phyloP scores from a whole-genome alignment of 2,329 filamentous ascomycete genomes.

The Lachnellula cervina region DNA sequence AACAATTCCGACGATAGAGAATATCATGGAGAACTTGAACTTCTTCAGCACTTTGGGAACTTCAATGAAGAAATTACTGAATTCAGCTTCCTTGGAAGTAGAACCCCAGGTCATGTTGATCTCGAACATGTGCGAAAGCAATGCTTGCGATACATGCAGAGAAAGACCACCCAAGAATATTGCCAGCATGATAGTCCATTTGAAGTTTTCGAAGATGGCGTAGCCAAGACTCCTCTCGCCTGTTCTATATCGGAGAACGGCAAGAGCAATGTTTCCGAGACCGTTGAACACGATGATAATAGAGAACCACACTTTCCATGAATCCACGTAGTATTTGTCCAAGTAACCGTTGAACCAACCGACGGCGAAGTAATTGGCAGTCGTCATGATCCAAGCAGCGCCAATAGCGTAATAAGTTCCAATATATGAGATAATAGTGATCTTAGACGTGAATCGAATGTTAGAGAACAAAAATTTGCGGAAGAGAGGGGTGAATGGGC shows the following conservation, averaged over 20 bases:
- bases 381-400: conserved; percentile 69
- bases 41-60: conserved; percentile 72
- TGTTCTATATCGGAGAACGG: conserved; percentile 67
- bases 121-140: conserved; percentile 78
- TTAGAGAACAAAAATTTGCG: conserved; percentile 66
- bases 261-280: conserved; percentile 67
- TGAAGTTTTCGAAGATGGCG: conserved; percentile 60
- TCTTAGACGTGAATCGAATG: conserved; percentile 70
- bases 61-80: conserved; percentile 81
- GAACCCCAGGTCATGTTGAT: conserved; percentile 84
- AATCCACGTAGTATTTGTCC: conserved; percentile 76
- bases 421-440: conserved; percentile 72
- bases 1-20: conserved; percentile 51
- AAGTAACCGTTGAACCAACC: conserved; percentile 74
- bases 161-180: conserved; percentile 81
- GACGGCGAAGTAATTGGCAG: conserved; percentile 69
- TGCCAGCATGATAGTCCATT: conserved; percentile 68
- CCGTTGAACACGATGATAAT: conserved; percentile 75
- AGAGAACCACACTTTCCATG: conserved; percentile 75
- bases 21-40: conserved; percentile 50
- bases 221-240: conserved; percentile 57
- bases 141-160: conserved; percentile 73
- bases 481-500: conserved; percentile 77
- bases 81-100: conserved; percentile 76
- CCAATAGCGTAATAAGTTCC: conserved; percentile 78